Percentiles rank a stretch among this genome's conserved stretches.
phyloP scores from a whole-genome alignment of 2,329 filamentous ascomycete genomes.

The Stachybotrys echinatus region DNA sequence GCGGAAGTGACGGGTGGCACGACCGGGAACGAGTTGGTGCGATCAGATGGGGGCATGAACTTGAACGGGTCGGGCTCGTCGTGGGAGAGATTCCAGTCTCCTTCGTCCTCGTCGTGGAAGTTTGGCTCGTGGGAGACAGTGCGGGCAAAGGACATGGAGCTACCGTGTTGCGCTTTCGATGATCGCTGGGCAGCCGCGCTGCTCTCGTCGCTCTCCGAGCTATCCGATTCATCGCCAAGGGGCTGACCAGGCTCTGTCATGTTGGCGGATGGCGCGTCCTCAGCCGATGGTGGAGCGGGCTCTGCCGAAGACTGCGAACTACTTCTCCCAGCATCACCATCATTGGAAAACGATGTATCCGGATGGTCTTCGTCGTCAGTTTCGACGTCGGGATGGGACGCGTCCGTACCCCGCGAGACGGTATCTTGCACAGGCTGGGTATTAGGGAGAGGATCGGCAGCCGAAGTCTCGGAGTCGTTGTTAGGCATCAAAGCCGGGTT shows the following conservation, averaged over 20 bases:
- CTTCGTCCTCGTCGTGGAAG: conserved; percentile 54
- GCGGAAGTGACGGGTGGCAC: conserved; percentile 38
- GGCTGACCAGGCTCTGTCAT: neutral
- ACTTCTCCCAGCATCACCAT: conserved; percentile 6
- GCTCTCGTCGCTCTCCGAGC: neutral
- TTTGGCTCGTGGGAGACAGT: conserved; percentile 59
- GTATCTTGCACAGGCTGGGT: too few relatives aligned
- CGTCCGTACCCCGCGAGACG: too few relatives aligned
- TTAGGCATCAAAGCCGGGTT: conserved; percentile 36
- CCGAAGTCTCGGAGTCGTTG: conserved; percentile 12
- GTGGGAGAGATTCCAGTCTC: conserved; percentile 50
- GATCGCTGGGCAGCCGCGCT: neutral
- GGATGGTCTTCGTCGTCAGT: conserved; percentile 9
- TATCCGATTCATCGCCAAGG: neutral
- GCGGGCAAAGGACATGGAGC: conserved; percentile 58
- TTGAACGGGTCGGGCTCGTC: conserved; percentile 53
- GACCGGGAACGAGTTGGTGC: conserved; percentile 59
- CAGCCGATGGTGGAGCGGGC: too few relatives aligned
- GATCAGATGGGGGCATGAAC: conserved; percentile 51
- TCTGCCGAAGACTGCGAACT: too few relatives aligned
- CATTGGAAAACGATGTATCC: conserved; percentile 8
- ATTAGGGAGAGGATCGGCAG: conserved; percentile 10
- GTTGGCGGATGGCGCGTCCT: neutral
- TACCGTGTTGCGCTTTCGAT: conserved; percentile 44
- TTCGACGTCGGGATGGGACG: too few relatives aligned